Base-by-base conservation (phyloP, 2,329 filamentous ascomycete genomes). In the Colletotrichum eremochloae region DNA sequence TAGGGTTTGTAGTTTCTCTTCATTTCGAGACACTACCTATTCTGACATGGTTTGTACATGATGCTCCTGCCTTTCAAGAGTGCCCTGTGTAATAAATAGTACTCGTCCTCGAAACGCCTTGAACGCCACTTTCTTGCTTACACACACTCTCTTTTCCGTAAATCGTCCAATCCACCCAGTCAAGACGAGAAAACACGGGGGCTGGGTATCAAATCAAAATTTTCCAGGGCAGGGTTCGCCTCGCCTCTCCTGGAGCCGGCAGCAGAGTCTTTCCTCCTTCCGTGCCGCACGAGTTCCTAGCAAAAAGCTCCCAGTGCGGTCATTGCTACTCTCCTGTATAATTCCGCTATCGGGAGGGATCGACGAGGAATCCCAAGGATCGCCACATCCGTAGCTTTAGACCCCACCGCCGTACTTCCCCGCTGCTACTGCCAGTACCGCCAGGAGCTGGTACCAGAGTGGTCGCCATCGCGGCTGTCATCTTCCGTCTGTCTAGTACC, bases 401-500 rank as follows among this genome's bases (percentile, higher is more conserved):
- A 40, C 3, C 20, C 40, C 42, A 33, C 53, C 55, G 33, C 31
- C 24, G 29, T 24, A 9, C 44, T 46, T n/a, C 44, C 44, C 20
- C 36, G 40, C 46, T 29, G 20, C 18, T 29, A n/a, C 20, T 33
- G 36, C 33, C 33, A n/a, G 33, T 4, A 36, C 42, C 29, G 40
- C 40, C 40, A 15, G 12, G 40, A 15, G 40, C 5, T 15, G 44
- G 15, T 31, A 46, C 55, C 46, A 31, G 38, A 55, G 29, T 40
- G 38, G 12, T n/a, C 53, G 36, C 18, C 24, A 18, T 20, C 56
- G 18, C n/a, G 24, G 18, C 9, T 42, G 42, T 18, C 42, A 18
- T 40, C 44, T 29, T 31, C 24, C 29, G 33, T 44, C 42, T 38
- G 58, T 64, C 80, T 87, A 94, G 80, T 86, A 93, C 77, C 94